Evolutionary conservation across 345 rosid genomes (phyloP), one percentile per base, ranked within the genome.

Genomic region (Linum lewisii): DNA sequence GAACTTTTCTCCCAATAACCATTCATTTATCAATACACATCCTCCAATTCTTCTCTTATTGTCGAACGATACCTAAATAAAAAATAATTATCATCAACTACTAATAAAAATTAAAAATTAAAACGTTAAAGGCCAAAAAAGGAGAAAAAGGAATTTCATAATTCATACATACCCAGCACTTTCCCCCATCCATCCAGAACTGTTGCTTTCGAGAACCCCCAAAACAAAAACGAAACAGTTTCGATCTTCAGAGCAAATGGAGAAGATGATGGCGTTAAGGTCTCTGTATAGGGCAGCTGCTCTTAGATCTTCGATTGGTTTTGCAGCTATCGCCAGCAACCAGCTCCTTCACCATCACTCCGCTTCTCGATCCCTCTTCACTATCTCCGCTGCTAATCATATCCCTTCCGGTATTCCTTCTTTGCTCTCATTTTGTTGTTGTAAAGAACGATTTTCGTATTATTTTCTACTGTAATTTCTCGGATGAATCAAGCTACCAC

Each of bases 201-300:
- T 29, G 47, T 2, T 42, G 47, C 47, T 42, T 42, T 42, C 47
- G 18, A 42, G 47, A 11, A 42, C 14, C 34, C 34, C 34, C 34
- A 29, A 4, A 29, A 29, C 4, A 1, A 42, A 42, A 42, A 42
- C 15, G 47, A 16, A 42, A 42, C 15, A 42, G 18, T 7, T 42
- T 6, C 15, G 47, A 42, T 42, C 47, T 11, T 42, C 1, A 16
- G 14, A 20, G 49, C 51, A 38, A 21, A 57, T 66, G 72, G 65
- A 54, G 66, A 65, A 69, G 78, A 74, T 66, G 81, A 65, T 55
- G 16, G 36, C 55, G 7, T 25, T 74, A 50, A 63, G 78, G 61
- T 71, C 78, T 37, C 42, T 74, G 13, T 58, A 7, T 65, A 71
- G 76, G 24, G 60, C 73, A 21, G 63, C 74, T 32, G 57, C 54